phyloP scores from a whole-genome alignment of 331 rosid genomes.

The Pyrus hybrid region DNA sequence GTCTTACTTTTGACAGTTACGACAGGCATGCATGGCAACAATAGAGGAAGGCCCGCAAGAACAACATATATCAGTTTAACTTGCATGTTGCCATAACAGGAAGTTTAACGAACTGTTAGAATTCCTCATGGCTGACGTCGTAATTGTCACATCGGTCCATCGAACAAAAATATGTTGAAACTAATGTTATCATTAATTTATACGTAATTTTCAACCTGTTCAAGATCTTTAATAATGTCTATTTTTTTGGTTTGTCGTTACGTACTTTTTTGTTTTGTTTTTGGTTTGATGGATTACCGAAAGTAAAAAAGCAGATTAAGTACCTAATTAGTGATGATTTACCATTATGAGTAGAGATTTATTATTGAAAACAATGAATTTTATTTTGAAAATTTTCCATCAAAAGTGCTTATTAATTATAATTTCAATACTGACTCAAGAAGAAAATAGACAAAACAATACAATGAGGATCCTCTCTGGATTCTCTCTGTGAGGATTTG shows the following conservation, averaged over 20 bases:
- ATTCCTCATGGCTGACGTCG: background rate
- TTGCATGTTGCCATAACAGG: background rate
- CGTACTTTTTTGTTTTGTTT: no score
- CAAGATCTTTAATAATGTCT: background rate
- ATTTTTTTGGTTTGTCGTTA: background rate
- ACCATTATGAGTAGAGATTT: constrained; percentile 21
- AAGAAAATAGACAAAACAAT: background rate
- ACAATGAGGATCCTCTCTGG: no score
- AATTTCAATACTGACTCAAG: background rate
- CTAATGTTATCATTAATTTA: no score
- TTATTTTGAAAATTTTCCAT: background rate
- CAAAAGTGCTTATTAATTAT: background rate
- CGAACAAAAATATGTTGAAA: no score
- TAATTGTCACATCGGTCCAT: background rate
- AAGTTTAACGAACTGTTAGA: background rate
- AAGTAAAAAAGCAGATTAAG: background rate
- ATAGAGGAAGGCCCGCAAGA: background rate
- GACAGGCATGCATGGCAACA: background rate
- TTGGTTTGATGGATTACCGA: background rate
- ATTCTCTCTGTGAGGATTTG: no score
- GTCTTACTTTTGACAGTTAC: background rate
- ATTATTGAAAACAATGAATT: constrained; percentile 18
- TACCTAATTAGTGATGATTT: constrained; percentile 15
- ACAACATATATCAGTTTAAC: background rate
- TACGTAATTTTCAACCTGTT: background rate